Evolutionary conservation across 805 yeast genomes (phyloP).

Genomic region (Metschnikowia chrysomelidarum): DNA sequence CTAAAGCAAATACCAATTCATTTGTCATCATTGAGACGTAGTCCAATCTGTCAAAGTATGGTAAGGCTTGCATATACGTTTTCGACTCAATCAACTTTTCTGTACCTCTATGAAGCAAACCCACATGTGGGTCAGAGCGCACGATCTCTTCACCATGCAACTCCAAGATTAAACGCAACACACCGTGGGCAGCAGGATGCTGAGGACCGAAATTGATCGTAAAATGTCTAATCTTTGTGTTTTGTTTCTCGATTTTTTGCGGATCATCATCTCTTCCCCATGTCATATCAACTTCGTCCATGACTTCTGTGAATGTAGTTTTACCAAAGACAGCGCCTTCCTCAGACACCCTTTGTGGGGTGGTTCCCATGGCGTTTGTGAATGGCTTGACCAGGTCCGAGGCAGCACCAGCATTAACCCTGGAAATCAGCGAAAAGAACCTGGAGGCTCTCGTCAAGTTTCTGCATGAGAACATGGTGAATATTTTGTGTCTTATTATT

Average conservation of each 20-base stretch:
- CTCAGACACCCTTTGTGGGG: conserved; percentile 34
- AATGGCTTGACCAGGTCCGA: conserved; percentile 32
- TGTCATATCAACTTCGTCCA: conserved; percentile 46
- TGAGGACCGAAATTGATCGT: conserved; percentile 91
- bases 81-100: conserved; percentile 84
- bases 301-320: conserved; percentile 44
- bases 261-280: conserved; percentile 46
- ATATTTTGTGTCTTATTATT: too few relatives aligned
- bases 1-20: conserved; percentile 79
- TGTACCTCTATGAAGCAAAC: conserved; percentile 83
- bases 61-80: conserved; percentile 85
- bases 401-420: conserved; percentile 21
- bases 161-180: conserved; percentile 79
- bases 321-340: conserved; percentile 35
- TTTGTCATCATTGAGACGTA: conserved; percentile 89
- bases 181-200: conserved; percentile 96
- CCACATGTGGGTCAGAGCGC: conserved; percentile 86
- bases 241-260: conserved; percentile 40
- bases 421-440: conserved; percentile 20
- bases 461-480: conserved; percentile 18
- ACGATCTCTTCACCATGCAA: conserved; percentile 86
- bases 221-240: conserved; percentile 72
- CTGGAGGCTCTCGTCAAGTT: conserved; percentile 19
- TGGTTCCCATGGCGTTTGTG: conserved; percentile 38
- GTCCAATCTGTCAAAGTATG: conserved; percentile 85